These are phyloP conservation scores for Aeschynomene evenia DNA, from an alignment of 306 rosid species.

Conservation along the genomic window DNA sequence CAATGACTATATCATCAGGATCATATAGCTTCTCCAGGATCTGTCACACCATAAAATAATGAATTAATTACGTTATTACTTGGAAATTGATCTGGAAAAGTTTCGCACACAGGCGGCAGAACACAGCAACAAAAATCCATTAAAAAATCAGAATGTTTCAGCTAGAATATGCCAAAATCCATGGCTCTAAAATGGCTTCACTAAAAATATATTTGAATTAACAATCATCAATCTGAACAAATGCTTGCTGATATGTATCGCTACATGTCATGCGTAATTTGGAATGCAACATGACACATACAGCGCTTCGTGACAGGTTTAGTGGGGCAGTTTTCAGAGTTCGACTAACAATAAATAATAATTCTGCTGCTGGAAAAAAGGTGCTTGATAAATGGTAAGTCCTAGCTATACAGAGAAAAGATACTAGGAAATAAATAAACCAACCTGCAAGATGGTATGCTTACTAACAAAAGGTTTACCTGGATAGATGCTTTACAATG, in stretches of 20 bases:
- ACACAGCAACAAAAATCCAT: neutral
- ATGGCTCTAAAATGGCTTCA: neutral
- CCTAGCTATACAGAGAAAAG: neutral
- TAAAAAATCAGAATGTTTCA: neutral
- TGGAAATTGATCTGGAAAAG: conserved; percentile 1
- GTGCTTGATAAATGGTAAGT: neutral
- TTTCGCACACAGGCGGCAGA: neutral
- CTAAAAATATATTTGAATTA: neutral
- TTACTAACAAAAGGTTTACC: conserved; percentile 39
- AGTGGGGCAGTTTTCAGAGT: neutral
- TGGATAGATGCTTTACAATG: conserved; percentile 82
- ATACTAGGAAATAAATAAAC: conserved; percentile 7
- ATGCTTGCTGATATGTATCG: no score
- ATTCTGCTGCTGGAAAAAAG: neutral
- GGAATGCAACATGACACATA: neutral
- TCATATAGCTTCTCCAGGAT: conserved; percentile 74
- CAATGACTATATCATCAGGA: conserved; percentile 73
- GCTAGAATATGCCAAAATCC: neutral
- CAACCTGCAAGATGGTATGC: conserved; percentile 6
- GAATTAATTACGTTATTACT: neutral
- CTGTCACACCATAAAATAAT: conserved; percentile 45
- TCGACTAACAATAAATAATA: conserved; percentile 11
- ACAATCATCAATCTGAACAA: conserved; percentile 1
- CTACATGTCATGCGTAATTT: no score
- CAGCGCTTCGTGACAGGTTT: neutral